Evolutionary conservation across 108 stramenopile species (phyloP).

Genomic region (Craspedostauros australis): DNA sequence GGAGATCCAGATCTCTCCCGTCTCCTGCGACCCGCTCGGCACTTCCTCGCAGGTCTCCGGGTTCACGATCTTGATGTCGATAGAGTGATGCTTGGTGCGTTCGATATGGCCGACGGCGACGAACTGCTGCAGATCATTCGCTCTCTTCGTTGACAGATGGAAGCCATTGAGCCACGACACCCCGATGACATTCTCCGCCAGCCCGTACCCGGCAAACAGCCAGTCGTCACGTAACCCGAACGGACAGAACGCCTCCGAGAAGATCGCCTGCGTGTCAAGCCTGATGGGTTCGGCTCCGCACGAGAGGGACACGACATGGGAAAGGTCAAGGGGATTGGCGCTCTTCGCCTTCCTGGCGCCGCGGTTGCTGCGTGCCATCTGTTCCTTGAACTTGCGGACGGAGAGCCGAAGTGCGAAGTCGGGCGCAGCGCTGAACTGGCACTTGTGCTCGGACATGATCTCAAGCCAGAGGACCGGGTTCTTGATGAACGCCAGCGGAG

Average conservation of each 20-base stretch:
- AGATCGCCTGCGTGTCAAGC: slow-evolving; percentile 15
- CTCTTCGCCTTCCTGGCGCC: background rate
- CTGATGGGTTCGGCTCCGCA: slow-evolving; percentile 59
- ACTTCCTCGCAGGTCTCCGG: background rate
- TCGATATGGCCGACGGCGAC: too few species aligned
- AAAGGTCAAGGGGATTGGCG: slow-evolving; percentile 28
- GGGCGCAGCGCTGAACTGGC: slow-evolving; percentile 56
- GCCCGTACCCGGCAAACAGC: background rate
- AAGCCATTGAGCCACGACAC: background rate
- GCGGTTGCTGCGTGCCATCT: too few species aligned
- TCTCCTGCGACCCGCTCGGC: too few species aligned
- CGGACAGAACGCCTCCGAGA: slow-evolving; percentile 20
- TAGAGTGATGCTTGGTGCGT: background rate
- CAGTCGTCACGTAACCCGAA: slow-evolving; percentile 16
- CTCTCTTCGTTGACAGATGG: slow-evolving; percentile 6
- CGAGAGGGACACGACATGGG: slow-evolving; percentile 35
- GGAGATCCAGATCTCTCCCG: slow-evolving; percentile 52
- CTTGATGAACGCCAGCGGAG: slow-evolving; percentile 45
- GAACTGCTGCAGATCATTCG: background rate
- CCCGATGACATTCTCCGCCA: too few species aligned
- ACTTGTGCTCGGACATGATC: slow-evolving; percentile 10
- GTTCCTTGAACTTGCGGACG: slow-evolving; percentile 34
- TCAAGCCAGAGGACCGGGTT: slow-evolving; percentile 48
- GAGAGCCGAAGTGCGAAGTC: slow-evolving; percentile 57
- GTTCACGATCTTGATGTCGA: slow-evolving; percentile 10